phyloP scores from a whole-genome alignment of 139 green algal species.

The Chlorella sp. region DNA sequence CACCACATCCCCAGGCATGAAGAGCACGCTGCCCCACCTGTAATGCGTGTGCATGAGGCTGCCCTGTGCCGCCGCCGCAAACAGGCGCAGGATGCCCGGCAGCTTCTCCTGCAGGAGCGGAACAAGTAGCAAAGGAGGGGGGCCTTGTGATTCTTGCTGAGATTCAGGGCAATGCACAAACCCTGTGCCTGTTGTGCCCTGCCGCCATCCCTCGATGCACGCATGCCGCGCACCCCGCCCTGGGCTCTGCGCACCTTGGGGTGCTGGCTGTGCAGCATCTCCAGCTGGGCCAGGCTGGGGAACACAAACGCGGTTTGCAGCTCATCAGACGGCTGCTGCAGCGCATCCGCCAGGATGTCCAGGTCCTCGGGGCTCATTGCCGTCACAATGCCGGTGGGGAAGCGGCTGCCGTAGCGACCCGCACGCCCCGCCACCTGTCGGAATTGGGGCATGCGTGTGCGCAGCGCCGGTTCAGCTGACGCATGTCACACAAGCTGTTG shows the following conservation, averaged over 20 bases:
- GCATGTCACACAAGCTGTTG: no score
- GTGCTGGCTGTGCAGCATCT: slow-evolving; percentile 57
- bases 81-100: slow-evolving; percentile 39
- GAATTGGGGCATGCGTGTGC: not conserved
- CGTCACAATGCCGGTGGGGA: slow-evolving; percentile 24
- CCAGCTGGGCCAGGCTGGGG: slow-evolving; percentile 65
- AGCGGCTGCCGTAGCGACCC: slow-evolving; percentile 20
- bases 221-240: no score
- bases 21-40: not conserved
- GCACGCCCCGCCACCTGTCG: slow-evolving; percentile 19
- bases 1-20: not conserved
- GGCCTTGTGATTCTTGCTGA: no score
- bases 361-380: slow-evolving; percentile 35
- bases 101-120: slow-evolving; percentile 24
- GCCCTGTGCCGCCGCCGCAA: slow-evolving; percentile 42
- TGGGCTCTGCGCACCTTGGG: not conserved
- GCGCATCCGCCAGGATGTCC: slow-evolving; percentile 21
- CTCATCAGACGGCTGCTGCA: not conserved
- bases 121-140: no score
- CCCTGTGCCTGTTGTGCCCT: no score
- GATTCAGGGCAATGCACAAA: no score
- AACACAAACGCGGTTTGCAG: slow-evolving; percentile 24
- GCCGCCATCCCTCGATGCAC: no score
- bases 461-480: no score
- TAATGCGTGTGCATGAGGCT: slow-evolving; percentile 6